phyloP scores from a whole-genome alignment of 2,329 filamentous ascomycete species.

The Zymoseptoria crescenta region DNA sequence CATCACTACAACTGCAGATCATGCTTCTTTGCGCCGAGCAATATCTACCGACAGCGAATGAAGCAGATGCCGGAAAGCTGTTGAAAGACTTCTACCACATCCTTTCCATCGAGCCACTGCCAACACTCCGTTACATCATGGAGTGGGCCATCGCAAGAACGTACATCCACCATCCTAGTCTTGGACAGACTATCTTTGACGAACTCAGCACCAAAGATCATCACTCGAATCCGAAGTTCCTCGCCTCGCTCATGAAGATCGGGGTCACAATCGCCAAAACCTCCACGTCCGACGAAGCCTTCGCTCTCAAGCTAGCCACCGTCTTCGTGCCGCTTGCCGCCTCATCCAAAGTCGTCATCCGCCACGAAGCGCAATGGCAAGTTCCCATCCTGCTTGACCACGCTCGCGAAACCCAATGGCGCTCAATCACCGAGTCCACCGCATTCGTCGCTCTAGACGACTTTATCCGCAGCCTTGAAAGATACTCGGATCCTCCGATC shows the following conservation, averaged over 20 bases:
- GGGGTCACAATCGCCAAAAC: slow-evolving; percentile 36
- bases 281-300: slow-evolving; percentile 30
- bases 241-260: slow-evolving; percentile 42
- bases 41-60: slow-evolving; percentile 18
- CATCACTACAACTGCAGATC: slow-evolving; percentile 40
- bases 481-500: slow-evolving; percentile 33
- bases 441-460: slow-evolving; percentile 37
- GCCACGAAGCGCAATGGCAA: slow-evolving; percentile 46
- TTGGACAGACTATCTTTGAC: slow-evolving; percentile 29
- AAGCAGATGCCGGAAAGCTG: slow-evolving; percentile 24
- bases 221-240: slow-evolving; percentile 40
- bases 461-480: slow-evolving; percentile 38
- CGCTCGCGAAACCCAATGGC: slow-evolving; percentile 31
- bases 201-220: slow-evolving; percentile 36
- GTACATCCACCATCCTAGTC: slow-evolving; percentile 30
- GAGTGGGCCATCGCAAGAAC: slow-evolving; percentile 43
- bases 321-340: slow-evolving; percentile 38
- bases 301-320: slow-evolving; percentile 33
- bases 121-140: slow-evolving; percentile 40
- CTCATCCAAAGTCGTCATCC: slow-evolving; percentile 45
- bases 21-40: slow-evolving; percentile 38
- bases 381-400: slow-evolving; percentile 39
- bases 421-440: slow-evolving; percentile 31
- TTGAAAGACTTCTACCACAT: slow-evolving; percentile 34
- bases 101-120: slow-evolving; percentile 40